A percentile compares a stretch with the other conserved stretches of the same genome.
Conservation (phyloP, 2,329 filamentous ascomycete species). For the Alternaria brassicae region DNA sequence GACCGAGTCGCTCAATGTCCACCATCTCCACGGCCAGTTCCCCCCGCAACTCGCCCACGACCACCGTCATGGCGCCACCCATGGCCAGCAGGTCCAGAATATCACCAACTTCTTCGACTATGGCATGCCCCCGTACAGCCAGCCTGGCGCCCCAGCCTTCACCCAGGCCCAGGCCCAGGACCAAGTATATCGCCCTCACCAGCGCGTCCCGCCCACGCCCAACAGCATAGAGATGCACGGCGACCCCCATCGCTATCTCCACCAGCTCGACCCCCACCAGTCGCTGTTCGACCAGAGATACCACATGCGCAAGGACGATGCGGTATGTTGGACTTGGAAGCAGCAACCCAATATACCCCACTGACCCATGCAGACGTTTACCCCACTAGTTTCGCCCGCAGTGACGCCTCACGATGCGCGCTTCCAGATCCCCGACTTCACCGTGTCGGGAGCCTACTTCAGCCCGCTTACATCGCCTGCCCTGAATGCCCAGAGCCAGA, state of each 20-base stretch:
- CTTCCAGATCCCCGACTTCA: slow-evolving; percentile 65
- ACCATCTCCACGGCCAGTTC: slow-evolving; percentile 44
- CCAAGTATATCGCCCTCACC: slow-evolving; percentile 57
- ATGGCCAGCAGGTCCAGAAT: slow-evolving; percentile 24
- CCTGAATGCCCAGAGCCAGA: slow-evolving; percentile 70
- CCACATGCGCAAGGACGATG: slow-evolving; percentile 71
- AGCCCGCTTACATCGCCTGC: slow-evolving; percentile 84
- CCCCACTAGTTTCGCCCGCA: slow-evolving; percentile 81
- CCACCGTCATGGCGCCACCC: slow-evolving; percentile 30
- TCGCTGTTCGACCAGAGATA: slow-evolving; percentile 71
- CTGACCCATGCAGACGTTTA: slow-evolving; percentile 71
- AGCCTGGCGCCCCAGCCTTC: slow-evolving; percentile 49
- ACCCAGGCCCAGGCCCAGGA: slow-evolving; percentile 53
- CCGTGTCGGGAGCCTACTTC: slow-evolving; percentile 76
- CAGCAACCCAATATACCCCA: slow-evolving; percentile 8
- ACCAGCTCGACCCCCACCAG: slow-evolving; percentile 62
- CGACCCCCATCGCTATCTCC: slow-evolving; percentile 63
- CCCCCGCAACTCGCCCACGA: slow-evolving; percentile 36
- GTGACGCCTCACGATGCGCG: slow-evolving; percentile 79
- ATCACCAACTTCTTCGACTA: slow-evolving; percentile 47
- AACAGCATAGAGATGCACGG: slow-evolving; percentile 79
- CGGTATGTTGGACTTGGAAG: slow-evolving; percentile 56
- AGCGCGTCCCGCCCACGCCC: slow-evolving; percentile 77
- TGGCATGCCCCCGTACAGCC: slow-evolving; percentile 39
- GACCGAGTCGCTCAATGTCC: slow-evolving; percentile 42